Percentiles rank a stretch among this genome's conserved stretches.
Conservation (phyloP, 192 early-diverging fungal genomes). For the Linnemannia elongata region DNA sequence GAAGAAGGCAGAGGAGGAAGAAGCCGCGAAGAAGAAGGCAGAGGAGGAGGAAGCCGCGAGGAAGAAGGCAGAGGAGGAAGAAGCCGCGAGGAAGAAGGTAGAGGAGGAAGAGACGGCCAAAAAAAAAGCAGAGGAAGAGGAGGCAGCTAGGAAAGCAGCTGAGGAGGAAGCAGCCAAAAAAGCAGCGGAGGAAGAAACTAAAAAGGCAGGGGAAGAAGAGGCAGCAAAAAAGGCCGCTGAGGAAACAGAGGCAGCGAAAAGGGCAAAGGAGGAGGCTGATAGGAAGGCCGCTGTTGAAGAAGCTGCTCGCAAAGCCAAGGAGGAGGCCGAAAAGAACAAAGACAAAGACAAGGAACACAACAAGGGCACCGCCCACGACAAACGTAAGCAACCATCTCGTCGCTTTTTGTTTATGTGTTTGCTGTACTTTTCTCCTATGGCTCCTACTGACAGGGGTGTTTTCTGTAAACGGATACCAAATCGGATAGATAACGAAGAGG, state of each 20-base stretch:
- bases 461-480: neutral
- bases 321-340: neutral
- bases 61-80: too few species aligned
- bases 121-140: neutral
- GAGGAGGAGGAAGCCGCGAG: too few species aligned
- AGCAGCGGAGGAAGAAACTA: neutral
- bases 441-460: neutral
- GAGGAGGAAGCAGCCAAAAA: neutral
- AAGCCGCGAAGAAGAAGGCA: too few species aligned
- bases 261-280: neutral
- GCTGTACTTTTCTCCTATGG: neutral
- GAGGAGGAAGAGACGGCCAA: neutral
- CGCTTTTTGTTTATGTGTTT: neutral
- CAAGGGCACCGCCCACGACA: neutral
- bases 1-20: too few species aligned
- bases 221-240: neutral
- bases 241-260: neutral
- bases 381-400: neutral
- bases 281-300: neutral
- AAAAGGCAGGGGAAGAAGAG: constrained; percentile 4
- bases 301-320: neutral
- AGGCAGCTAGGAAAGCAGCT: neutral
- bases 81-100: neutral
- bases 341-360: neutral
- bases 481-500: neutral